Evolutionary conservation across 2,329 filamentous ascomycete species (phyloP).

Genomic region (Clarireedia paspali): DNA sequence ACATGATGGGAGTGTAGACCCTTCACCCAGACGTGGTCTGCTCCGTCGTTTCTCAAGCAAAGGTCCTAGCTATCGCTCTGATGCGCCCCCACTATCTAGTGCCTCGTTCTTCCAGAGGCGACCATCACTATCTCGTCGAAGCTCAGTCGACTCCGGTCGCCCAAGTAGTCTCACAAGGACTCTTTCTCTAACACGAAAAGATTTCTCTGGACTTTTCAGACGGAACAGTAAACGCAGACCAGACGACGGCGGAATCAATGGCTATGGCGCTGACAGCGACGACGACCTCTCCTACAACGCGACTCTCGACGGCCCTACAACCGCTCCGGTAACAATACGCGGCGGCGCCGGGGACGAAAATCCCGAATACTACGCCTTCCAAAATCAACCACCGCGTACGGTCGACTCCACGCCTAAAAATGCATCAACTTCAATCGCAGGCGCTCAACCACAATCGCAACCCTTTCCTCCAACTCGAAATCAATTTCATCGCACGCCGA

Average conservation of each 20-base stretch:
- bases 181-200: conserved; percentile 51
- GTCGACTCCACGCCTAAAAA: conserved; percentile 13
- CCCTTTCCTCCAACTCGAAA: conserved; percentile 7
- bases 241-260: conserved; percentile 47
- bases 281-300: conserved; percentile 29
- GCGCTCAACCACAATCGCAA: conserved; percentile 11
- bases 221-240: conserved; percentile 36
- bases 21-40: conserved; percentile 22
- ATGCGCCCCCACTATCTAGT: conserved; percentile 25
- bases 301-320: conserved; percentile 5
- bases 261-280: conserved; percentile 40
- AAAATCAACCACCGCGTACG: conserved; percentile 14
- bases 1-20: conserved; percentile 34
- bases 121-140: conserved; percentile 33
- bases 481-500: conserved; percentile 60
- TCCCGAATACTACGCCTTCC: conserved; percentile 39
- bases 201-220: conserved; percentile 39
- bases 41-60: conserved; percentile 27
- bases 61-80: conserved; percentile 26
- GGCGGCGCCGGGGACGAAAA: conserved; percentile 40
- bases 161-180: conserved; percentile 41
- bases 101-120: conserved; percentile 35
- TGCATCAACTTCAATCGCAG: conserved; percentile 21
- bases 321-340: conserved; percentile 25
- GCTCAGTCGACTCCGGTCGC: conserved; percentile 33